Evolutionary conservation across 176 grass and related monocot species (phyloP), one percentile per base, ranked within the genome.

Genomic region (Olyra latifolia): DNA sequence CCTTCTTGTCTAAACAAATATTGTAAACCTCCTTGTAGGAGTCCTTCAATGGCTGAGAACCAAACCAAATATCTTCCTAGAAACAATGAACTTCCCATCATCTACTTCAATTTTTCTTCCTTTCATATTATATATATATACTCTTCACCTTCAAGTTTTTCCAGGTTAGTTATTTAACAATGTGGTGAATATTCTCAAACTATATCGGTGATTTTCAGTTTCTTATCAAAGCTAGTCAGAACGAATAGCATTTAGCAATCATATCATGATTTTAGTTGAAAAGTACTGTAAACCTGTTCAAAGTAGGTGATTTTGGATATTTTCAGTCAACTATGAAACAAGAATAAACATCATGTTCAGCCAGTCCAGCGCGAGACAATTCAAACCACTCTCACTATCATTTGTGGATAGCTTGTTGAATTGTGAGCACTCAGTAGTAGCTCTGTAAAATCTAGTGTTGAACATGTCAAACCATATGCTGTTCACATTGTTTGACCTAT

Each of bases 361-460:
- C 10, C 16, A 28, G n/a, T n/a, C 17, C 39, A 63, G 25, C 54
- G 28, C 2, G 13, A 55, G 43, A 62, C 45, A 70, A 44, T 63
- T 69, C 76, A 69, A 77, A 74, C 22, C 19, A 13, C 44, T 52
- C 11, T 66, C 2, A n/a, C 49, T 29, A 20, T 41, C 15, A 23
- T 46, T 48, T 83, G 25, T 68, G 50, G 49, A 82, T 69, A 78
- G 66, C 23, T 52, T 66, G 3, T 48, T 61, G 75, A 79, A 83
- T 32, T 70, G 15, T 70, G 46, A 15, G 45, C 19, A 63, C 23
- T 22, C 22, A 12, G 16, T 0, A 6, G 22, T 63, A 25, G 23
- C 10, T 46, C 2, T 52, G 15, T 13, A 69, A 7, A 49, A 17
- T 13, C 28, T 23, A 28, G 56, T 47, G 14, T 65, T 27, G 13